Conservation (phyloP, 495 filamentous ascomycete species). For the Aspergillus panamensis region DNA sequence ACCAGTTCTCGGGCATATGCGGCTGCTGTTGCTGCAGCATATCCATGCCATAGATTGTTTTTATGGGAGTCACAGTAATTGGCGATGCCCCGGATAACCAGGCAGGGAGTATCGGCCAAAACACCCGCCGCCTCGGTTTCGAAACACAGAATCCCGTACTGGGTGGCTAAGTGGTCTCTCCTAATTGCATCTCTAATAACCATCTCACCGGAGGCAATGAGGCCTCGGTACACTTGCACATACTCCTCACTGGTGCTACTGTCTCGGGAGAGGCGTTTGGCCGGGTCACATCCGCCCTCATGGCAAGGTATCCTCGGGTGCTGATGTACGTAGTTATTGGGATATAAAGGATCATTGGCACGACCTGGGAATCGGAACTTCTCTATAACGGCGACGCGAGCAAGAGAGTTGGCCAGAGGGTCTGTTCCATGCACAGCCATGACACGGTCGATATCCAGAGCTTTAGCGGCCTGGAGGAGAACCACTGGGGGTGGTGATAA, state of each 20-base stretch:
- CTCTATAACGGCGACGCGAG: not conserved
- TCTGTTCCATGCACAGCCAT: not conserved
- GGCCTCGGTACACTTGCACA: slow-evolving; percentile 31
- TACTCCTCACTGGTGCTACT: not conserved
- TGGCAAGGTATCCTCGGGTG: not conserved
- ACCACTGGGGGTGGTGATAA: slow-evolving; percentile 18
- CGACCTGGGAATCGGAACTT: not conserved
- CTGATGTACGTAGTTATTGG: not conserved
- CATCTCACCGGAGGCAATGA: slow-evolving; percentile 35
- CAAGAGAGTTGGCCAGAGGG: not conserved
- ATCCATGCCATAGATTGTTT: slow-evolving; percentile 3
- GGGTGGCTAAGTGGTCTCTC: slow-evolving; percentile 20
- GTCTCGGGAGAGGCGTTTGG: not conserved
- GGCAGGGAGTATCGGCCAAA: slow-evolving; percentile 28
- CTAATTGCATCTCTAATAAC: slow-evolving; percentile 28
- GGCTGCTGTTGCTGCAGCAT: slow-evolving; percentile 34
- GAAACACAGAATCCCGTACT: slow-evolving; percentile 31
- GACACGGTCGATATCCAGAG: not conserved
- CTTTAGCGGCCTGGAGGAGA: not conserved
- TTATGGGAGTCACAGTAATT: slow-evolving; percentile 43
- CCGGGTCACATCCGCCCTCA: not conserved
- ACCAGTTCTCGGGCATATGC: slow-evolving; percentile 25
- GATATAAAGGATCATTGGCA: not conserved
- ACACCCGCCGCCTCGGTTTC: slow-evolving; percentile 46
- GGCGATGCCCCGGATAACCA: slow-evolving; percentile 40